Conservation (phyloP, 208 protist species). For the Trichomonas vaginalis region DNA sequence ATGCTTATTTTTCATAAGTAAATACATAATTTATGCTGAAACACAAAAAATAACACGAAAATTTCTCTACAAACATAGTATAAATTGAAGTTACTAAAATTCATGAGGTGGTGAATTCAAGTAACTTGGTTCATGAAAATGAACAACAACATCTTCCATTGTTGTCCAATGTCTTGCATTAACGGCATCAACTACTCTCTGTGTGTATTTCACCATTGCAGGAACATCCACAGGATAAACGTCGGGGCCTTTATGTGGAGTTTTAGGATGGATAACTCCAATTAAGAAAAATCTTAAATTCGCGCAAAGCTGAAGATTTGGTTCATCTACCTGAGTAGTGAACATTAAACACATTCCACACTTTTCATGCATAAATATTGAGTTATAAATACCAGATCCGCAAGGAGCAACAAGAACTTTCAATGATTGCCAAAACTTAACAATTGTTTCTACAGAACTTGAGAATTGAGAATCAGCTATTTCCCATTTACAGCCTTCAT, state of each 20-base stretch:
- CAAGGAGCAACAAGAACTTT: neutral
- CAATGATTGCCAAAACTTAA: neutral
- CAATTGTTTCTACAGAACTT: neutral
- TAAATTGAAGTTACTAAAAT: no score
- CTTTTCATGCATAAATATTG: neutral
- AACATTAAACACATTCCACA: neutral
- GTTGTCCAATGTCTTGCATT: neutral
- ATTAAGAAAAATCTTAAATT: neutral
- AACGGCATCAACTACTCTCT: neutral
- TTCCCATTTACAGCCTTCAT: neutral
- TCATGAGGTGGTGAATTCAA: no score
- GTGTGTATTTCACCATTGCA: neutral
- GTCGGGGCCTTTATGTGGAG: no score
- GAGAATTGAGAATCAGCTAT: neutral
- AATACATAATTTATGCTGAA: no score
- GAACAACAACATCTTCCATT: neutral
- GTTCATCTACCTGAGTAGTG: neutral
- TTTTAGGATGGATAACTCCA: neutral
- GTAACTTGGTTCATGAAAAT: no score
- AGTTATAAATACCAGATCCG: neutral
- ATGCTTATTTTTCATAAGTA: no score
- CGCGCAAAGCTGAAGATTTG: neutral
- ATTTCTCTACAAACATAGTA: no score
- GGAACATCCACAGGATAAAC: neutral
- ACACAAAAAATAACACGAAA: no score